Base-by-base conservation (phyloP, 1,284 basidiomycete species). In the Puccinia brachypodii region DNA sequence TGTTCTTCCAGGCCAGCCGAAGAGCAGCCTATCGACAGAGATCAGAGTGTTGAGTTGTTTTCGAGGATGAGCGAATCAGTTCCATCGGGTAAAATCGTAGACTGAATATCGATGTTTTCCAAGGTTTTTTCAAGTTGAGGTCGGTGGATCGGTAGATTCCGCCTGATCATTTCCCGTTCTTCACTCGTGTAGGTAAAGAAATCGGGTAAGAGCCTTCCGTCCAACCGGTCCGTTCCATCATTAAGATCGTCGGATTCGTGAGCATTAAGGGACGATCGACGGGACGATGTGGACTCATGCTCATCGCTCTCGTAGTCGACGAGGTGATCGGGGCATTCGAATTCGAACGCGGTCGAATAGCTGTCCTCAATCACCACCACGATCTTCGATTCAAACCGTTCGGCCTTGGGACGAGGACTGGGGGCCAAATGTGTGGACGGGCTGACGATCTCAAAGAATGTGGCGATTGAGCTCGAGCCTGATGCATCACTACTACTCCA, bases 361-460 rank as follows among this genome's bases (percentile, higher is more conserved):
- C 25, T 47, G n/a, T 50, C 40, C 28, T 71, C 68, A 42, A 71
- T 71, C 1, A 71, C 44, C 25, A 50, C 68, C 22, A 71, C 28
- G 11, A 71, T 14, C 16, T 31, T 71, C 28, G 66, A 44, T 50
- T 71, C 28, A 19, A 36, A 36, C 36, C 42, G 40, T 28, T 14
- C 42, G 11, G 11, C 2, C 13, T 71, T 44, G 1, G 68, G n/a
- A 16, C 11, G 6, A 4, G 68, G 0, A 31, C 68, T n/a, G 1
- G 42, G 16, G 11, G 31, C 40, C 6, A 28, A 33, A 28, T 47
- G 68, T 9, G 40, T 33, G 14, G 68, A n/a, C 28, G n/a, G 19
- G 28, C 47, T 71, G 25, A 71, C 68, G 19, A 71, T 71, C 42
- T 71, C 68, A 31, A 71, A 71, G 14, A 47, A 71, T 19, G 68